These are phyloP conservation scores for Pseudopyrenochaeta lycopersici DNA, from an alignment of 2,329 filamentous ascomycete genomes.

Conservation along the genomic window DNA sequence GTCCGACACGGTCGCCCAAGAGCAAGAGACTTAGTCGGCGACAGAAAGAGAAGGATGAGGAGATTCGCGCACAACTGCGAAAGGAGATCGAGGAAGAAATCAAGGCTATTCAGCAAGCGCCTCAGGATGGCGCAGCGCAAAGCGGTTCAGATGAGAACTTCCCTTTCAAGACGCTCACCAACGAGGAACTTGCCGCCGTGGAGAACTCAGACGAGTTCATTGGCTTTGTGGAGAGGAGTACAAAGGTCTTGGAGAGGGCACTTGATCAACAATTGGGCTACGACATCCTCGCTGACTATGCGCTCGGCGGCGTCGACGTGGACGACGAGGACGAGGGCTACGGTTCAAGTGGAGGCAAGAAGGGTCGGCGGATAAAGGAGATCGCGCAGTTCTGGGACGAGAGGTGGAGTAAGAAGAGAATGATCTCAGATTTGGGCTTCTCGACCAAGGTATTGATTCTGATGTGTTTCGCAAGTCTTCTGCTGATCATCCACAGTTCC, in stretches of 20 bases:
- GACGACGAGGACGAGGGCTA: slow-evolving; percentile 83
- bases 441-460: slow-evolving; percentile 75
- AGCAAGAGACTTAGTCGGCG: slow-evolving; percentile 81
- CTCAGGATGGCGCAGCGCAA: slow-evolving; percentile 52
- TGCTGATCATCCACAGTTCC: slow-evolving; percentile 65
- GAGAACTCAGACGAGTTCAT: slow-evolving; percentile 92
- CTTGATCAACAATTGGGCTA: slow-evolving; percentile 95
- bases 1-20: slow-evolving; percentile 60
- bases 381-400: slow-evolving; percentile 94
- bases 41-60: slow-evolving; percentile 85
- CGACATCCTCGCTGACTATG: slow-evolving; percentile 95
- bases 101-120: slow-evolving; percentile 66
- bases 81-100: slow-evolving; percentile 94
- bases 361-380: slow-evolving; percentile 81
- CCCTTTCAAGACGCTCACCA: slow-evolving; percentile 79
- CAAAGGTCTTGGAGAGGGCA: slow-evolving; percentile 95
- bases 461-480: neutral
- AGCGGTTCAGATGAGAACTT: slow-evolving; percentile 65
- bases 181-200: slow-evolving; percentile 88
- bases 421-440: slow-evolving; percentile 95
- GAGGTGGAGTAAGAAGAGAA: slow-evolving; percentile 95
- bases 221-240: slow-evolving; percentile 93
- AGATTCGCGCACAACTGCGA: slow-evolving; percentile 83
- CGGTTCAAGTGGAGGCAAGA: slow-evolving; percentile 74
- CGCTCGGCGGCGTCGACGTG: slow-evolving; percentile 76